Conservation (phyloP, 345 rosid species). For the Microthlaspi erraticum region DNA sequence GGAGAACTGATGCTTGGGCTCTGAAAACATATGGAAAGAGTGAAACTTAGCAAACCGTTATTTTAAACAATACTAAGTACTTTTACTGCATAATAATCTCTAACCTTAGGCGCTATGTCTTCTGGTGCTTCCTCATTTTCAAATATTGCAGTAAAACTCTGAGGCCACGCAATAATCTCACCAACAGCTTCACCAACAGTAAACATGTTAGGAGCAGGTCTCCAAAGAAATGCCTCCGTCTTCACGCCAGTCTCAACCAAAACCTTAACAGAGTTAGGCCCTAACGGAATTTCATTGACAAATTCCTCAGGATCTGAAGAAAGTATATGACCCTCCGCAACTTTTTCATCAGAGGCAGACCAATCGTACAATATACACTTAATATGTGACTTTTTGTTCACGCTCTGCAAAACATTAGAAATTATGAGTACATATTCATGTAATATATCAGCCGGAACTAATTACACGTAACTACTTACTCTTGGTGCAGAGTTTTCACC, state of each 20-base stretch:
- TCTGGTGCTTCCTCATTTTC: no score
- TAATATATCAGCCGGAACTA: neutral
- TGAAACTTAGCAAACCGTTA: no score
- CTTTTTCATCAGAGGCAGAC: neutral
- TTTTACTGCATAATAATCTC: no score
- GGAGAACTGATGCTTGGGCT: no score
- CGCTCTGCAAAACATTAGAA: neutral
- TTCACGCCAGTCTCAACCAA: neutral
- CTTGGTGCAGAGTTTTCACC: neutral
- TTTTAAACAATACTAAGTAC: no score
- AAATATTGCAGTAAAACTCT: no score
- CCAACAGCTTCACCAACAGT: neutral
- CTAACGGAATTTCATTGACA: neutral
- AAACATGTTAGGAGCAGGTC: neutral
- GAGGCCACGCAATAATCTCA: neutral
- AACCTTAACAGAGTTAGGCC: neutral
- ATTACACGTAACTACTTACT: neutral
- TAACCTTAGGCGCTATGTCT: no score
- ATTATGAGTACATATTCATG: neutral
- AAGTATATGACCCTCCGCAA: neutral
- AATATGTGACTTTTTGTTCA: constrained; percentile 1
- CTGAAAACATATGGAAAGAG: no score
- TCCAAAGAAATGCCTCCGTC: neutral
- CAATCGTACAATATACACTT: constrained; percentile 4
- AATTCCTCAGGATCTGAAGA: neutral